Evolutionary conservation across 202 grass and related monocot genomes (phyloP).

Genomic region (Thinopyrum obtusiflorum): DNA sequence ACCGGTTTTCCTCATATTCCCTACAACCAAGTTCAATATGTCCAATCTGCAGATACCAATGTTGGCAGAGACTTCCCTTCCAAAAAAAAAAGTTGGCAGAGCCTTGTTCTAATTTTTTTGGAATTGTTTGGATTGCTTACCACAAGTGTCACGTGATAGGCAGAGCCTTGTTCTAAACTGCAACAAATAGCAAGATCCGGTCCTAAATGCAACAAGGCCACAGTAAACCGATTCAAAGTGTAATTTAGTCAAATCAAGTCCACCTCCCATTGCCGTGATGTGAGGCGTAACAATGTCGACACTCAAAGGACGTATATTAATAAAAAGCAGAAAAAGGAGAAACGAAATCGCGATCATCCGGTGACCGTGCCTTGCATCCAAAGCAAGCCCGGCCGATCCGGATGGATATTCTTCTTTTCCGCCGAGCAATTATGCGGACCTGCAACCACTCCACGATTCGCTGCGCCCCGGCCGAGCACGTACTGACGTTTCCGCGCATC

Average conservation of each 20-base stretch:
- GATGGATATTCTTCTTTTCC: constrained; percentile 4
- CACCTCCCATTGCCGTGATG: background rate
- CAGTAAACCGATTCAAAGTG: background rate
- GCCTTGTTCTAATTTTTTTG: no score
- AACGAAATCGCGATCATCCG: background rate
- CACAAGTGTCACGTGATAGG: no score
- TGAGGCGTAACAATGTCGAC: background rate
- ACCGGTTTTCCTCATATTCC: no score
- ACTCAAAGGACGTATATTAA: no score
- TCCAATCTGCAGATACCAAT: no score
- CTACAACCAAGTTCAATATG: no score
- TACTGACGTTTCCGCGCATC: background rate
- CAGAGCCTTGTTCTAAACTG: no score
- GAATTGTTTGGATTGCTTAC: no score
- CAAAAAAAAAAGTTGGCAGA: no score
- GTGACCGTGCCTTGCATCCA: background rate
- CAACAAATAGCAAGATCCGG: no score
- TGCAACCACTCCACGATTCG: background rate
- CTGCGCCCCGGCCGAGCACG: background rate
- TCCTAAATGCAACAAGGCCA: no score
- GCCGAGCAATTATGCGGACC: constrained; percentile 1
- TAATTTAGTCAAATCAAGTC: background rate
- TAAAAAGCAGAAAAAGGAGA: background rate
- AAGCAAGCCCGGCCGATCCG: background rate
- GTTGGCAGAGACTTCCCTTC: no score